Evolutionary conservation across 2,329 filamentous ascomycete species (phyloP).

Genomic region (Stagonosporopsis cucurbitacearum): DNA sequence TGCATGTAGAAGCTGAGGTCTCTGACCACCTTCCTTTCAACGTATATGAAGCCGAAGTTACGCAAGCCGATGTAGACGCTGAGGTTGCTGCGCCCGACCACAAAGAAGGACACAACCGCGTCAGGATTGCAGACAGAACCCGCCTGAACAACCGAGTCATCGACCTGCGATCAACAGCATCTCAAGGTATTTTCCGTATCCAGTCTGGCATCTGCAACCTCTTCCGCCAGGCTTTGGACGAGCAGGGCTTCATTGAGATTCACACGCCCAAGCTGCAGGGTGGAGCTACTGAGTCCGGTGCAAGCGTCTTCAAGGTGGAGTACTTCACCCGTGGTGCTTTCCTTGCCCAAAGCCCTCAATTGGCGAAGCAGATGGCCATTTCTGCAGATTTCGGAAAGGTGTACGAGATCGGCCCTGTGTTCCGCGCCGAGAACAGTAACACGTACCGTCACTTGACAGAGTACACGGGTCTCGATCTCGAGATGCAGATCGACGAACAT

Average conservation of each 20-base stretch:
- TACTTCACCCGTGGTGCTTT: conserved; percentile 90
- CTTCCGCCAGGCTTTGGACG: conserved; percentile 78
- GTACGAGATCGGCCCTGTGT: conserved; percentile 88
- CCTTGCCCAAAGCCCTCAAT: conserved; percentile 87
- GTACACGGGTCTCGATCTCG: conserved; percentile 89
- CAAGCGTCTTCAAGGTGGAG: conserved; percentile 88
- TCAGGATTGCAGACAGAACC: conserved; percentile 72
- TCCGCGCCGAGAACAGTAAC: conserved; percentile 94
- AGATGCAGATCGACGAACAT: conserved; percentile 88
- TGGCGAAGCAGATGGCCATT: conserved; percentile 92
- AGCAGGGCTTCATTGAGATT: conserved; percentile 85
- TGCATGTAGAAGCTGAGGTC: conserved; percentile 68
- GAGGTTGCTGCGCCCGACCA: conserved; percentile 59
- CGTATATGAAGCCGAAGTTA: conserved; percentile 72
- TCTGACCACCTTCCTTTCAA: conserved; percentile 71
- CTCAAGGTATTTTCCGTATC: conserved; percentile 86
- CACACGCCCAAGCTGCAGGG: conserved; percentile 93
- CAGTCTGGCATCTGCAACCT: conserved; percentile 80
- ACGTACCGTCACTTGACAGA: conserved; percentile 94
- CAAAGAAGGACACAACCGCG: conserved; percentile 62
- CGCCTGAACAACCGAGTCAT: conserved; percentile 81
- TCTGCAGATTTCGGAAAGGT: conserved; percentile 88
- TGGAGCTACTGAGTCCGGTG: conserved; percentile 86
- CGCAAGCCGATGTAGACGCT: conserved; percentile 61
- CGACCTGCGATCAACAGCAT: conserved; percentile 83